These are phyloP conservation scores for Xylogone sp. DNA, from an alignment of 2,329 filamentous ascomycete genomes.

Conservation along the genomic window DNA sequence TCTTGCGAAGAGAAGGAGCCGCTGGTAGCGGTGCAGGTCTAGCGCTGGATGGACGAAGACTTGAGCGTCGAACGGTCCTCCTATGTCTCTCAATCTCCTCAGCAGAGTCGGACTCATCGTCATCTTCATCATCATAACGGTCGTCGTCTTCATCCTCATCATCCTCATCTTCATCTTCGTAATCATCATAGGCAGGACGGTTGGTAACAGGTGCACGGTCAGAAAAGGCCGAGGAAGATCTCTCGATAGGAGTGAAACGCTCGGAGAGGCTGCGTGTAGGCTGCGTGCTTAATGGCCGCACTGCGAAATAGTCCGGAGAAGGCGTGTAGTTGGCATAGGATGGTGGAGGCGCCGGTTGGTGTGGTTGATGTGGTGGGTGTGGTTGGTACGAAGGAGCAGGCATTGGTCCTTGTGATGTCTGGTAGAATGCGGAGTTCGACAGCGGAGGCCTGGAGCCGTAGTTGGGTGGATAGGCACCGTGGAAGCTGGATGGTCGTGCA, in stretches of 20 bases:
- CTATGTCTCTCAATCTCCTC: slow-evolving; percentile 17
- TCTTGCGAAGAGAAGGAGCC: slow-evolving; percentile 9
- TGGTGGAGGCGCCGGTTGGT: background rate
- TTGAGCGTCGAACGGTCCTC: slow-evolving; percentile 12
- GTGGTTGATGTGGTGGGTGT: slow-evolving; percentile 6
- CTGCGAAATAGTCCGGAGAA: slow-evolving; percentile 12
- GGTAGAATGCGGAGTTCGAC: slow-evolving; percentile 17
- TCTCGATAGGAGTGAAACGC: slow-evolving; percentile 10
- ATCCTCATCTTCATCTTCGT: slow-evolving; percentile 7
- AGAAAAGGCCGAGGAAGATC: slow-evolving; percentile 15
- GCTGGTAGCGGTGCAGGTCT: too few species aligned
- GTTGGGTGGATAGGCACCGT: slow-evolving; percentile 10
- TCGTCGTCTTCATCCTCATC: slow-evolving; percentile 6
- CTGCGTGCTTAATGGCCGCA: background rate
- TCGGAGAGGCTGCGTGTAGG: slow-evolving; percentile 13
- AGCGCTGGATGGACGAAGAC: slow-evolving; percentile 17
- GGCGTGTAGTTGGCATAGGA: slow-evolving; percentile 4
- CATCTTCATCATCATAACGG: slow-evolving; percentile 5
- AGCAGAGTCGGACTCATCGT: slow-evolving; percentile 16
- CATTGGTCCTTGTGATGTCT: slow-evolving; percentile 13
- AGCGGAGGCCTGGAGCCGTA: slow-evolving; percentile 18
- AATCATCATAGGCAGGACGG: background rate
- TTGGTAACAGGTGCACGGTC: background rate
- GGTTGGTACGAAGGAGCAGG: slow-evolving; percentile 11
- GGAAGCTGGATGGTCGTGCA: slow-evolving; percentile 17